Evolutionary conservation across 257 asterid genomes (phyloP).

Genomic region (Jasminum sambac): DNA sequence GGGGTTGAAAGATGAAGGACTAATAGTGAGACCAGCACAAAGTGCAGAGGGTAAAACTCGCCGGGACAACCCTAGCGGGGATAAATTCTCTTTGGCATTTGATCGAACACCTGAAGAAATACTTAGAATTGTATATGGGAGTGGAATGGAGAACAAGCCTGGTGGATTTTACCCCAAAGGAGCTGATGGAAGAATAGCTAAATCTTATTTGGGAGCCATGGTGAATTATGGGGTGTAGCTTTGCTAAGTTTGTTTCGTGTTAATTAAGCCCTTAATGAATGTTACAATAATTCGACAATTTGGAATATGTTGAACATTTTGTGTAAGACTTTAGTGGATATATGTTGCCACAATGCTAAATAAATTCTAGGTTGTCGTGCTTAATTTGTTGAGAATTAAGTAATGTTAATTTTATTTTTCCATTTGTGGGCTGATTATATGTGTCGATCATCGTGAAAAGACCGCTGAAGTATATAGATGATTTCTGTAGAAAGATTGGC

Average conservation of each 20-base stretch:
- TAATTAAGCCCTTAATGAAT: background rate
- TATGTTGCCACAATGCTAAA: background rate
- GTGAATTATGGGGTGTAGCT: background rate
- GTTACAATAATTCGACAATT: background rate
- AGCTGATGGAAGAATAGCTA: conserved; percentile 66
- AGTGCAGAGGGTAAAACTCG: conserved; percentile 63
- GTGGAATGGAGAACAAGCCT: conserved; percentile 49
- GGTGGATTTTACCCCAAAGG: conserved; percentile 87
- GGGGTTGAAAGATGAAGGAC: conserved; percentile 79
- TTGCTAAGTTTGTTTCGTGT: background rate
- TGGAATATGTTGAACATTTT: background rate
- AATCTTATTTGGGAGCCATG: conserved; percentile 29
- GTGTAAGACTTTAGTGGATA: background rate
- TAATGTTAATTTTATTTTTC: background rate
- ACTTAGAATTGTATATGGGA: conserved; percentile 65
- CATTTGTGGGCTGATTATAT: background rate
- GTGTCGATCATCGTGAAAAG: no score
- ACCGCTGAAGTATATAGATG: no score
- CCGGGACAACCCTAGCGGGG: conserved; percentile 66
- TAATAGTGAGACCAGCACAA: conserved; percentile 31
- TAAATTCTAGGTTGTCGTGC: background rate
- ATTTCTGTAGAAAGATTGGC: no score
- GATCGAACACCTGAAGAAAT: conserved; percentile 71
- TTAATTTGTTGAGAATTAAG: background rate
- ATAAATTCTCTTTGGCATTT: conserved; percentile 48